Evolutionary conservation across 1,139 yeast genomes (phyloP), one percentile per base, ranked within the genome.

Genomic region (Candida anutae): DNA sequence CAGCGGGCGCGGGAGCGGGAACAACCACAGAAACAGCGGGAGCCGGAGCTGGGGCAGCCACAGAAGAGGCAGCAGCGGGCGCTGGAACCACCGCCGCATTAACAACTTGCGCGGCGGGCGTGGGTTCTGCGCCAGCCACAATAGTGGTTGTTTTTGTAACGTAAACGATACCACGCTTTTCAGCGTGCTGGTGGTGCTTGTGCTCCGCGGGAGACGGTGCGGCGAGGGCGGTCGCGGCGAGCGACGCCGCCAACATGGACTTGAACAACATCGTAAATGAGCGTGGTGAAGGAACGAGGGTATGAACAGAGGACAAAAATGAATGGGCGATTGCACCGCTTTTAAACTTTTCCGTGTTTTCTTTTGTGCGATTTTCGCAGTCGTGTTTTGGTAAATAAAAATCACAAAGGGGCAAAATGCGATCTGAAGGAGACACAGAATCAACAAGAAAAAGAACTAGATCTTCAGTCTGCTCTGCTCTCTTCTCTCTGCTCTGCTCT

Each of bases 121-220:
- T 26, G 11, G 25, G 27, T 24, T 32, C 21, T 23, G 37, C 26
- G 13, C 37, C 45, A 19, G 38, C 40, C 18, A 35, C 43, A 24
- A 30, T 29, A 16, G 39, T 41, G 13, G 37, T 35, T 34, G 42
- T 38, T 38, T 55, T 36, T 41, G 64, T 58, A 39, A 58, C 65
- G 31, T 55, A 49, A 28, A 50, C 45, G 30, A 55, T 55, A 22
- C 44, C 67, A 52, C 59, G 59, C 45, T 58, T 58, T 35, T 58
- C 57, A n/a, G n/a, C n/a, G 15, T 45, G 41, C 37, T 60, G 56
- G 42, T 60, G 59, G 40, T 61, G 67, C 39, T 60, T 64, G 40
- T 42, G 34, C 38, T 53, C 54, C 33, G 39, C 42, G n/a, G n/a
- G n/a, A 40, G 57, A 46, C 27, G 60, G 60, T 35, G 48, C 50